A percentile compares a stretch with the other conserved stretches of the same genome.
phyloP scores from a whole-genome alignment of 2,329 filamentous ascomycete genomes.

The Clarireedia monteithiana region DNA sequence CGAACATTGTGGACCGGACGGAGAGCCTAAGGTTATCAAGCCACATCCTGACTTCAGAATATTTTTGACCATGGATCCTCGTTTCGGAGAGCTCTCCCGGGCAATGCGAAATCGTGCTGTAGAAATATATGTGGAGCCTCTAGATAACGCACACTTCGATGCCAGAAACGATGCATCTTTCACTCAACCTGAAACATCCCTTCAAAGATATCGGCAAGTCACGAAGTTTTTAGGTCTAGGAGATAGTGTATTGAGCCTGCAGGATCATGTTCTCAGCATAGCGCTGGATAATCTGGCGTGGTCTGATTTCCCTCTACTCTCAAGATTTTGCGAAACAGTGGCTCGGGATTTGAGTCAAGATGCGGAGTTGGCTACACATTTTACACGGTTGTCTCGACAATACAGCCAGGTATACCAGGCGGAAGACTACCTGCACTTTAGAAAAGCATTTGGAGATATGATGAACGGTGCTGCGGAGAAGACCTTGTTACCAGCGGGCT shows the following conservation, averaged over 20 bases:
- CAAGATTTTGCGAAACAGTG: conserved; percentile 20
- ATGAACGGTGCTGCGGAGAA: conserved; percentile 21
- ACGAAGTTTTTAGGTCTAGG: conserved; percentile 12
- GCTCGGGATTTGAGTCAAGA: neutral
- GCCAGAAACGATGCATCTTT: neutral
- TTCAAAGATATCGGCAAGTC: conserved; percentile 25
- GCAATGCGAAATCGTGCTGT: conserved; percentile 95
- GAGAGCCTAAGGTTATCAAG: conserved; percentile 68
- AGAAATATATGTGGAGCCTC: conserved; percentile 67
- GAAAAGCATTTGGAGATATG: conserved; percentile 19
- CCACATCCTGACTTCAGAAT: conserved; percentile 86
- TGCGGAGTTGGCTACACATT: neutral
- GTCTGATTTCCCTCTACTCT: conserved; percentile 25
- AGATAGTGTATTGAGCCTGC: neutral
- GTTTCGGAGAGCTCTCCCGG: conserved; percentile 85
- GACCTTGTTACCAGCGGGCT: conserved; percentile 18
- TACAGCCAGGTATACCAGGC: conserved; percentile 23
- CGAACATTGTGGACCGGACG: conserved; percentile 79
- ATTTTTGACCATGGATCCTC: conserved; percentile 88
- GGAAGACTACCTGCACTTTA: conserved; percentile 18
- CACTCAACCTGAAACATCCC: conserved; percentile 20
- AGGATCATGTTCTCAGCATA: conserved; percentile 14
- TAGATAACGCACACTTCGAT: neutral
- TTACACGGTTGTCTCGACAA: neutral
- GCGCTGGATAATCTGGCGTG: conserved; percentile 28